Conservation (phyloP, 2,329 filamentous ascomycete species). For the Epicoccum sorghinum region DNA sequence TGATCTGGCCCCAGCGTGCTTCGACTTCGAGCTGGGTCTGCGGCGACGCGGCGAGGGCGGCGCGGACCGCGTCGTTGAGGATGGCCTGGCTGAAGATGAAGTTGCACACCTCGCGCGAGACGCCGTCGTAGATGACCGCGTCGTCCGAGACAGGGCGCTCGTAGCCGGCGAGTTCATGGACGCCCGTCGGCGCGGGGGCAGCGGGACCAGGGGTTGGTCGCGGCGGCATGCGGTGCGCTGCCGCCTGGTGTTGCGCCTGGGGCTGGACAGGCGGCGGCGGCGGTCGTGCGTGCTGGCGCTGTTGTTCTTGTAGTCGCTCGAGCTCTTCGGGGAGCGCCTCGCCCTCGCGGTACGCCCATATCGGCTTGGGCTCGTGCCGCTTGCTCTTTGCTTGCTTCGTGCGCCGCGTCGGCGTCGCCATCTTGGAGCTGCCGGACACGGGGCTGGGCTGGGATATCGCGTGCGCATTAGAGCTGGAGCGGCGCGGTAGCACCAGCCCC, state of each 20-base stretch:
- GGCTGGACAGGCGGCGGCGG: constrained; percentile 24
- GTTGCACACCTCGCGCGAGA: constrained; percentile 78
- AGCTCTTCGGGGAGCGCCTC: constrained; percentile 34
- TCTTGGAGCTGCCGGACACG: constrained; percentile 34
- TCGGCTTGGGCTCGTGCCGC: constrained; percentile 44
- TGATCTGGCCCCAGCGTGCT: constrained; percentile 85
- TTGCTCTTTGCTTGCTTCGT: constrained; percentile 43
- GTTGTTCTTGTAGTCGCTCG: constrained; percentile 28
- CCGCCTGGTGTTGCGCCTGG: constrained; percentile 24
- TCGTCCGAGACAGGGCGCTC: constrained; percentile 70
- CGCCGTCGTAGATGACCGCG: constrained; percentile 71
- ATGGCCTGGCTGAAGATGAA: constrained; percentile 78
- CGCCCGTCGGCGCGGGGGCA: constrained; percentile 11
- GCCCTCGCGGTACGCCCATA: constrained; percentile 44
- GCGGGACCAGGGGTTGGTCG: constrained; percentile 11
- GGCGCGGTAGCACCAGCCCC: constrained; percentile 38
- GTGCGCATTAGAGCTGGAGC: constrained; percentile 38
- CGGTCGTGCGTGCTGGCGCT: constrained; percentile 29
- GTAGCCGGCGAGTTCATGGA: constrained; percentile 43
- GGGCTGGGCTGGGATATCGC: constrained; percentile 37
- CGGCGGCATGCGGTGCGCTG: constrained; percentile 18
- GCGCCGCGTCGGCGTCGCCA: constrained; percentile 28
- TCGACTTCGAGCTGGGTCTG: constrained; percentile 88
- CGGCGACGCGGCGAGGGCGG: constrained; percentile 59
- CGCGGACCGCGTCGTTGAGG: constrained; percentile 63